Evolutionary conservation across 495 filamentous ascomycete genomes (phyloP), one percentile per base, ranked within the genome.

Genomic region (Penicillium egyptiacum): DNA sequence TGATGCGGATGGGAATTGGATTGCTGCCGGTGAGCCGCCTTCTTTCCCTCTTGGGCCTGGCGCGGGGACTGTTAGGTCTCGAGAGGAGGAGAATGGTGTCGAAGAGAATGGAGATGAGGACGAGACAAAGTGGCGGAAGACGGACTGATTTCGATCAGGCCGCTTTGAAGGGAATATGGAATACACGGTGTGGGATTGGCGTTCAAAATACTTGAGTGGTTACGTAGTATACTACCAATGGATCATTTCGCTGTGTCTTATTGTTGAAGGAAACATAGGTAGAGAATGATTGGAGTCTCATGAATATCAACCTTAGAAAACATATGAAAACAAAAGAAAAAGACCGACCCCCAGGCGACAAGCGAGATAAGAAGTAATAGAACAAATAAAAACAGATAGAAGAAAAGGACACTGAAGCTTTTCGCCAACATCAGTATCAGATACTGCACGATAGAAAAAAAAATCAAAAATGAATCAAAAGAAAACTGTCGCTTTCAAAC

Each of bases 1-100:
- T 66, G 85, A 87, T 62, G 85, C 82, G 67, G 76, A 84, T 49
- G 87, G 84, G 41, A 83, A 86, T 59, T 86, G 80, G 71, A 79
- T 78, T 66, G 79, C 69, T 4, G 69, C 66, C 17, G 72, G 74
- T 10, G 77, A 73, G 53, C 65, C 68, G 33, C 70, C 69, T 61
- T 63, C 59, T 37, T 70, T 71, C 55, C 61, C 65, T 19, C 58
- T 86, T 42, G 84, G 84, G 0, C 79, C 79, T 45, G 83, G 82
- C 2, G 84, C 83, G 6, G 84, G 82, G n/a, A 81, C 73, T 39
- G 75, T 83, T 48, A 75, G 81, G 69, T 52, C 45, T n/a, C 73
- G 84, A 48, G 75, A 77, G 43, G 65, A 71, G 0, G 71, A 71
- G 30, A 67, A 68, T 20, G 75, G 67, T 33, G 68, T 70, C 42